Evolutionary conservation across 2,329 filamentous ascomycete genomes (phyloP).

Genomic region (Hyphodiscus sp.): DNA sequence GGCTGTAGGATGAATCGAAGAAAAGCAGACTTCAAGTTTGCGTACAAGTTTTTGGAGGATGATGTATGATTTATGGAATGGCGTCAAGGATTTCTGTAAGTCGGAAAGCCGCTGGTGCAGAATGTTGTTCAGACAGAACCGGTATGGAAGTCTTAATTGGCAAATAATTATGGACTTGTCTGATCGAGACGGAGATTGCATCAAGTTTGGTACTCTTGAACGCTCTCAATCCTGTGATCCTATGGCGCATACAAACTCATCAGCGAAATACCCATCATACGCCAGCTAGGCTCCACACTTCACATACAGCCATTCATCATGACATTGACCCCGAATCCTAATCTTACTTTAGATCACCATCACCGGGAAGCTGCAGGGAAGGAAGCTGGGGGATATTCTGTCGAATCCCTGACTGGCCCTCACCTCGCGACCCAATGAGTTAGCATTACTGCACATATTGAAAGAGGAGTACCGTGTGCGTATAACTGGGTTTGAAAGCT

Average conservation of each 20-base stretch:
- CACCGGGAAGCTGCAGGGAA: background rate
- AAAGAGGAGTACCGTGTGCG: background rate
- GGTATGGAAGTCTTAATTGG: slow-evolving; percentile 24
- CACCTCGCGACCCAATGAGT: background rate
- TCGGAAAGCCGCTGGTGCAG: slow-evolving; percentile 62
- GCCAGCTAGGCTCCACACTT: background rate
- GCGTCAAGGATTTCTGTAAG: slow-evolving; percentile 68
- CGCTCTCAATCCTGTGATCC: background rate
- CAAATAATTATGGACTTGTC: slow-evolving; percentile 22
- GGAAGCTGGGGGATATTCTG: background rate
- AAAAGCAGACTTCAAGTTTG: slow-evolving; percentile 97
- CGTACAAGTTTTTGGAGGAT: slow-evolving; percentile 95
- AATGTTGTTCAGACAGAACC: slow-evolving; percentile 40
- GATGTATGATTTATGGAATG: slow-evolving; percentile 58
- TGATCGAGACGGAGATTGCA: slow-evolving; percentile 16
- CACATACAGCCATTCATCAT: background rate
- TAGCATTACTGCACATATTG: background rate
- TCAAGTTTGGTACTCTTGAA: background rate
- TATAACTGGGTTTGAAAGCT: background rate
- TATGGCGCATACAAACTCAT: background rate
- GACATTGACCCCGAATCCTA: background rate
- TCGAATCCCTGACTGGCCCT: background rate
- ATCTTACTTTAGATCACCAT: background rate
- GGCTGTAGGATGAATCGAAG: slow-evolving; percentile 85
- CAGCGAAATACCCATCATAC: background rate